A percentile compares a stretch with the other conserved stretches of the same genome.
phyloP scores from a whole-genome alignment of 2,329 filamentous ascomycete species.

The Pestalotiopsis sp. region DNA sequence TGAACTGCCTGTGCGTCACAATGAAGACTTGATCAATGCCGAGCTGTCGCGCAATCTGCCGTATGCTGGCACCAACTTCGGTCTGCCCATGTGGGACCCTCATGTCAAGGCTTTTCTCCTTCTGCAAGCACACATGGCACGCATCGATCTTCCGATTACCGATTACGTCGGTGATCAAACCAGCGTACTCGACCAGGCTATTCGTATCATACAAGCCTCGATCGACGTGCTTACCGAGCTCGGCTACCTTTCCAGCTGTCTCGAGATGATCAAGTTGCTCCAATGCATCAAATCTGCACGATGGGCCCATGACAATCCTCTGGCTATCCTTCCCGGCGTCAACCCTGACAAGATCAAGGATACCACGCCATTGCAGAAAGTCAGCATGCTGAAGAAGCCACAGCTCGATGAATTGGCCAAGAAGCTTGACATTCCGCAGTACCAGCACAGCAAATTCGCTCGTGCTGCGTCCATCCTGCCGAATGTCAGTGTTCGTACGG shows the following conservation, averaged over 20 bases:
- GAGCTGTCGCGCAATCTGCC: constrained; percentile 85
- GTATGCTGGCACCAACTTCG: constrained; percentile 59
- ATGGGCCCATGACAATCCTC: constrained; percentile 82
- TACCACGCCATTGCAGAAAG: constrained; percentile 41
- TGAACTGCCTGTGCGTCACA: constrained; percentile 95
- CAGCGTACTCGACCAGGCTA: constrained; percentile 89
- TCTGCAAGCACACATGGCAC: constrained; percentile 92
- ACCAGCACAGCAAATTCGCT: constrained; percentile 49
- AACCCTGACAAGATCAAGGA: constrained; percentile 44
- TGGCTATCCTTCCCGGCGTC: constrained; percentile 80
- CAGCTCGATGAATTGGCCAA: constrained; percentile 45
- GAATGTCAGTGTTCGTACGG: constrained; percentile 64
- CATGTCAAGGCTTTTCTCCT: constrained; percentile 96
- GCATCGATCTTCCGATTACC: constrained; percentile 88
- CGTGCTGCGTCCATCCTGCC: constrained; percentile 71
- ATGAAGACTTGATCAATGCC: constrained; percentile 95
- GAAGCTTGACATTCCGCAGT: constrained; percentile 51
- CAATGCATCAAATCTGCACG: constrained; percentile 91
- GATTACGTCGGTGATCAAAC: constrained; percentile 97
- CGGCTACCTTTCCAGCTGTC: constrained; percentile 76
- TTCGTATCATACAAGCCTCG: constrained; percentile 93
- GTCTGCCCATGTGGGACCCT: constrained; percentile 95
- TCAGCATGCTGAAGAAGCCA: constrained; percentile 26
- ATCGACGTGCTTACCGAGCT: constrained; percentile 93
- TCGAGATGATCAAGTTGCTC: constrained; percentile 81